Conservation (phyloP, 2,329 filamentous ascomycete species). For the Septoria linicola region DNA sequence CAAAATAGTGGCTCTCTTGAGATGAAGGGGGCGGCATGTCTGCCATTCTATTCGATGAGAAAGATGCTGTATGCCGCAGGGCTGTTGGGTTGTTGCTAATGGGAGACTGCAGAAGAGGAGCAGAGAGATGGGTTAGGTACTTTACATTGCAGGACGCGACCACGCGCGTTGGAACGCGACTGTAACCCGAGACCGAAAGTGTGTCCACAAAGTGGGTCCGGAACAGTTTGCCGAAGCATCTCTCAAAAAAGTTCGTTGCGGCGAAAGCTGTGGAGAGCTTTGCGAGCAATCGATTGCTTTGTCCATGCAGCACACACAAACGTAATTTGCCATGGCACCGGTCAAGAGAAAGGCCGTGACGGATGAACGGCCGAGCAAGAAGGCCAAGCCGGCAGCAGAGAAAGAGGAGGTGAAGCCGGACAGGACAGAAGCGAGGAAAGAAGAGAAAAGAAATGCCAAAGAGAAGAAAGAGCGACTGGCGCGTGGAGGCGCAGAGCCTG, state of each 20-base stretch:
- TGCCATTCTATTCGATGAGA: constrained; percentile 25
- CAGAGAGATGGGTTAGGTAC: constrained; percentile 7
- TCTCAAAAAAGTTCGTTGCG: constrained; percentile 8
- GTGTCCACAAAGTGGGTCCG: no score
- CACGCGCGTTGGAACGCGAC: constrained; percentile 8
- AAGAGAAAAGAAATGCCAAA: constrained; percentile 20
- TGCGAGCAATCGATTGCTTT: constrained; percentile 1
- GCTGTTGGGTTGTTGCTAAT: neutral
- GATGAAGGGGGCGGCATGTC: constrained; percentile 34
- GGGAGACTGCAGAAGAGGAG: constrained; percentile 12
- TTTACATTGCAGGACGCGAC: constrained; percentile 14
- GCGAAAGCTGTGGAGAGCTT: constrained; percentile 6
- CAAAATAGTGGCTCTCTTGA: constrained; percentile 36
- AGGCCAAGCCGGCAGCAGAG: constrained; percentile 33
- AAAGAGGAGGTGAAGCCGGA: constrained; percentile 21
- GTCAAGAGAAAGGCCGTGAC: constrained; percentile 48
- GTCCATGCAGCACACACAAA: neutral
- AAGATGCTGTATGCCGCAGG: neutral
- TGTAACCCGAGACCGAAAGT: neutral
- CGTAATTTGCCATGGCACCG: constrained; percentile 42
- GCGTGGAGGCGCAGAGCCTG: constrained; percentile 19
- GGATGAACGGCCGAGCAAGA: constrained; percentile 39
- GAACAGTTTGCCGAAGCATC: neutral
- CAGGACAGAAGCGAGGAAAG: constrained; percentile 18
- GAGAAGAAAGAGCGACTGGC: constrained; percentile 29